Conservation (phyloP, 2,329 filamentous ascomycete species). For the Aspergillus fumigatus region DNA sequence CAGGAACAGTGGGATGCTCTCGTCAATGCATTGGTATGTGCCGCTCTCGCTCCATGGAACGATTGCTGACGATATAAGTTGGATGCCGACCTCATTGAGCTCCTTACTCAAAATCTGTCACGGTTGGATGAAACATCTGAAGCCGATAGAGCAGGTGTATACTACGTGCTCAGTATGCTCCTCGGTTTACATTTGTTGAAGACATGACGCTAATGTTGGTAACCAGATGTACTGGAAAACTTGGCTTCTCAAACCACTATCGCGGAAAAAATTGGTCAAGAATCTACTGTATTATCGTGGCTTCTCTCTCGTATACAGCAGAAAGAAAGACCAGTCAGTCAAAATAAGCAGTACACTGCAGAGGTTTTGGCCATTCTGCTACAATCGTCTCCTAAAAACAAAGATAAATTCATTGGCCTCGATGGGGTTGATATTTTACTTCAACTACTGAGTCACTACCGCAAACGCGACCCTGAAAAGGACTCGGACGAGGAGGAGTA, state of each 20-base stretch:
- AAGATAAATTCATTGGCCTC: slow-evolving; percentile 57
- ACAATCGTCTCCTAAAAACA: slow-evolving; percentile 66
- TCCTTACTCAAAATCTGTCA: slow-evolving; percentile 56
- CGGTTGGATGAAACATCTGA: slow-evolving; percentile 70
- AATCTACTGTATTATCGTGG: slow-evolving; percentile 69
- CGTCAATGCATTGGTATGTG: slow-evolving; percentile 55
- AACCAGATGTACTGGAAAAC: slow-evolving; percentile 69
- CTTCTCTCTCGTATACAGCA: slow-evolving; percentile 68
- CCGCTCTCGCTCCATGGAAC: no score
- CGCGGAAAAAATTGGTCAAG: slow-evolving; percentile 66
- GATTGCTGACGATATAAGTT: slow-evolving; percentile 27
- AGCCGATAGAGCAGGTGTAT: slow-evolving; percentile 77
- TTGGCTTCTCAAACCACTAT: slow-evolving; percentile 67
- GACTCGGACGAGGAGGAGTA: slow-evolving; percentile 90
- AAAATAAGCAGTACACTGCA: slow-evolving; percentile 94
- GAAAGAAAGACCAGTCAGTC: slow-evolving; percentile 64
- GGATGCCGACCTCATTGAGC: slow-evolving; percentile 40
- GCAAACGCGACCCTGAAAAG: slow-evolving; percentile 78
- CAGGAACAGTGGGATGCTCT: slow-evolving; percentile 76
- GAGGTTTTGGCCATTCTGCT: slow-evolving; percentile 87
- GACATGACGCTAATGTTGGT: slow-evolving; percentile 10
- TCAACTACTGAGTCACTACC: slow-evolving; percentile 77
- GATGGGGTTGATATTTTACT: slow-evolving; percentile 77
- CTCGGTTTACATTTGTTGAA: not conserved
- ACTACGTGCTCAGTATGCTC: slow-evolving; percentile 63